phyloP scores from a whole-genome alignment of 108 stramenopile genomes.

The Nitzschia sp. region DNA sequence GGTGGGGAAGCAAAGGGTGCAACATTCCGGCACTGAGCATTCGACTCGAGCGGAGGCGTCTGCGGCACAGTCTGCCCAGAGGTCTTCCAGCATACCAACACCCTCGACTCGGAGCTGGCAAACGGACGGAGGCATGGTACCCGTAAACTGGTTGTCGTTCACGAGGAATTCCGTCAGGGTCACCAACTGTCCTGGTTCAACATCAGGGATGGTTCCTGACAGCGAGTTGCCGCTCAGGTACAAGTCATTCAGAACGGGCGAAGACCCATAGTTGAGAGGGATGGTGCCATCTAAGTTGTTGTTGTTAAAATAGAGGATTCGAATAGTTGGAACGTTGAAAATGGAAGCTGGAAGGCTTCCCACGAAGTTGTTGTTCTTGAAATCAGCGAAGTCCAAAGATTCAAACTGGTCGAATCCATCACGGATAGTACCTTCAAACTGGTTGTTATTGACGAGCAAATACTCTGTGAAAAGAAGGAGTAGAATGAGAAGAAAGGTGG shows the following conservation, averaged over 20 bases:
- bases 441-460: constrained; percentile 42
- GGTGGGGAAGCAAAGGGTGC: constrained; percentile 49
- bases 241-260: constrained; percentile 33
- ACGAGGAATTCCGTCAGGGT: constrained; percentile 44
- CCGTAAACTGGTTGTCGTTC: constrained; percentile 43
- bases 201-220: constrained; percentile 39
- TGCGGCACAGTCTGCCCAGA: constrained; percentile 50
- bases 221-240: constrained; percentile 34
- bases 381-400: constrained; percentile 38
- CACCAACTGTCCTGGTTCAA: constrained; percentile 23
- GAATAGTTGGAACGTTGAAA: constrained; percentile 46
- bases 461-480: constrained; percentile 12
- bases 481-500: neutral
- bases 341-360: constrained; percentile 45
- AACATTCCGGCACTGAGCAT: constrained; percentile 47
- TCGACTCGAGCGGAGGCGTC: constrained; percentile 26
- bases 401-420: constrained; percentile 35
- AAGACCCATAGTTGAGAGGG: constrained; percentile 26
- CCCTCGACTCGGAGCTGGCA: constrained; percentile 43
- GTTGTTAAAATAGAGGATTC: constrained; percentile 52
- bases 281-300: constrained; percentile 56
- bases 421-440: constrained; percentile 44
- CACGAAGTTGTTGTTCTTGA: constrained; percentile 35
- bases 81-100: constrained; percentile 34
- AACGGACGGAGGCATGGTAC: constrained; percentile 46